A percentile compares a stretch with the other conserved stretches of the same genome.
Evolutionary conservation across 257 asterid genomes (phyloP).

Genomic region (Avicennia marina): DNA sequence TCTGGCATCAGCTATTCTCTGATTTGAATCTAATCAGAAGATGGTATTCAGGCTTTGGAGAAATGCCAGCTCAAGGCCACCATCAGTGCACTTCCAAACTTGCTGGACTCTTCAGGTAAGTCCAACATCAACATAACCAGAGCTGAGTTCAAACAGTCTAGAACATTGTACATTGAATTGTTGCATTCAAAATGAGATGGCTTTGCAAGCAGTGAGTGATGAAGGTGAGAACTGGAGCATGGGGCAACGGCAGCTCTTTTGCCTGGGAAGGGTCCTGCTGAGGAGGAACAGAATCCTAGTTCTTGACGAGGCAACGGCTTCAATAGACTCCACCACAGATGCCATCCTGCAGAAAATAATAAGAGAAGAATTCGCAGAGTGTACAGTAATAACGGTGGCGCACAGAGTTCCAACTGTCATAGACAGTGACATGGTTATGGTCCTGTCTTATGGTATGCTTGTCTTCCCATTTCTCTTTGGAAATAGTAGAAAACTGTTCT

Average conservation of each 20-base stretch:
- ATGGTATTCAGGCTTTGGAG: constrained; percentile 49
- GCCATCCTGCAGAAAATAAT: constrained; percentile 64
- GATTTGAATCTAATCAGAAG: not conserved
- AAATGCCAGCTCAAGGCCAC: constrained; percentile 72
- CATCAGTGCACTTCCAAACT: constrained; percentile 51
- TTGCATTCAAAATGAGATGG: not conserved
- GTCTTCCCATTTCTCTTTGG: not conserved
- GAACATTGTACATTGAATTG: not conserved
- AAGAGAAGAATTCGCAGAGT: constrained; percentile 58
- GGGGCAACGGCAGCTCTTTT: constrained; percentile 90
- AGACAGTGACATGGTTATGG: constrained; percentile 81
- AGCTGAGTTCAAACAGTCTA: no score
- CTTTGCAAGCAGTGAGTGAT: constrained; percentile 51
- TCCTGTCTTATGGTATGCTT: constrained; percentile 61
- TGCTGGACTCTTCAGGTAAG: constrained; percentile 67
- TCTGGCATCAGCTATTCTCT: no score
- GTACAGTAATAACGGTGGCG: constrained; percentile 73
- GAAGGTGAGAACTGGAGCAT: constrained; percentile 93
- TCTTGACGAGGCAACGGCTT: constrained; percentile 91
- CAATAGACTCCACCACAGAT: constrained; percentile 80
- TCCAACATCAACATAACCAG: not conserved
- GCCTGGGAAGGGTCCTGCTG: constrained; percentile 72
- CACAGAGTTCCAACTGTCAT: constrained; percentile 86
- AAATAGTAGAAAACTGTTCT: not conserved
- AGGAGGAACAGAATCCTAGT: constrained; percentile 59